Evolutionary conservation across 306 rosid species (phyloP).

Genomic region (Cercis canadensis): DNA sequence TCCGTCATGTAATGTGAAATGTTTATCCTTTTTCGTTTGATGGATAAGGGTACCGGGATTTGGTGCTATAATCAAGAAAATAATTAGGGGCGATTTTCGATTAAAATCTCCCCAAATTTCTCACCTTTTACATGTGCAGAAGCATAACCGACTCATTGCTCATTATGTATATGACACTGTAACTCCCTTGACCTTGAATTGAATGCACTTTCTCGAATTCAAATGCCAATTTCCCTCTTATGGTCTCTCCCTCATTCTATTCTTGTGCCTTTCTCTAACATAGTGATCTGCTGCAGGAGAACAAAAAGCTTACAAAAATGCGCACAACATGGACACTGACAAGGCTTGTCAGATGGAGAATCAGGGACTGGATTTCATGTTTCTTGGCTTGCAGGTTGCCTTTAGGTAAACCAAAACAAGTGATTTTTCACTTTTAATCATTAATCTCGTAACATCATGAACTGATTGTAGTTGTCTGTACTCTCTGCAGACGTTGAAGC

Average conservation of each 20-base stretch:
- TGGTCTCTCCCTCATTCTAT: not conserved
- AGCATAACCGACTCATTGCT: conserved; percentile 22
- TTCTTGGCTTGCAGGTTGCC: conserved; percentile 51
- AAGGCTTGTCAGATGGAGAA: conserved; percentile 47
- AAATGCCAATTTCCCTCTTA: conserved; percentile 37
- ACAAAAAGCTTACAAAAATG: conserved; percentile 3
- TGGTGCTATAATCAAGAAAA: conserved; percentile 1
- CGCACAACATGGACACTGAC: conserved; percentile 44
- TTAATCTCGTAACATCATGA: not conserved
- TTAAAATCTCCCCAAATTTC: conserved; percentile 38
- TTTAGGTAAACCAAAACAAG: conserved; percentile 41
- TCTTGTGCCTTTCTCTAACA: not conserved
- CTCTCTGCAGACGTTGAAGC: conserved; percentile 39
- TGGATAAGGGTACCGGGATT: too few relatives aligned
- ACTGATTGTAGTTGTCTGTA: not conserved
- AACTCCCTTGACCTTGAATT: conserved; percentile 37
- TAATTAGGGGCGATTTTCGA: conserved; percentile 15
- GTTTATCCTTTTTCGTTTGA: not conserved
- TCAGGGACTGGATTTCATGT: conserved; percentile 55
- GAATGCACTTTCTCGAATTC: conserved; percentile 39
- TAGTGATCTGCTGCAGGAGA: not conserved
- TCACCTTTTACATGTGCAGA: conserved; percentile 39
- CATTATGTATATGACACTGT: conserved; percentile 40
- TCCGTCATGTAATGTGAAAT: too few relatives aligned
- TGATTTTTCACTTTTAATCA: conserved; percentile 16